Conservation (phyloP, 208 protist species). For the Acanthamoeba divionensis region DNA sequence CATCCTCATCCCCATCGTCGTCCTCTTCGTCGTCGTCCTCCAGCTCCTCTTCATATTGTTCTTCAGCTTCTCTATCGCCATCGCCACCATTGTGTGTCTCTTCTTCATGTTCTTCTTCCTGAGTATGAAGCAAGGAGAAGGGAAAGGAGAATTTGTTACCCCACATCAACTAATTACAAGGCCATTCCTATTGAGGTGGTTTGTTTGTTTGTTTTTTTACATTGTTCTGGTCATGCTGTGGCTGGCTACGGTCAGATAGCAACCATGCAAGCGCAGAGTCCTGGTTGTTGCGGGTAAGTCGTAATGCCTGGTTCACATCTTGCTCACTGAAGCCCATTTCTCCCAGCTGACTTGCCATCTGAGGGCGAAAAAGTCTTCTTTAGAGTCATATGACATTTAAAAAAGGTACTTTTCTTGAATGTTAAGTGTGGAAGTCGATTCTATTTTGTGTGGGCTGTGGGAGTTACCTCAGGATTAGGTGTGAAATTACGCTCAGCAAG, state of each 20-base stretch:
- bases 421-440: not conserved
- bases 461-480: not conserved
- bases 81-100: too few species aligned
- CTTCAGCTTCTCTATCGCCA: not conserved
- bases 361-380: not conserved
- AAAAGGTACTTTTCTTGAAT: not conserved
- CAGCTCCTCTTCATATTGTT: not conserved
- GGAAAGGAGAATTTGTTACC: not conserved
- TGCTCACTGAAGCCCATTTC: slow-evolving; percentile 25
- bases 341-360: not conserved
- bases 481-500: not conserved
- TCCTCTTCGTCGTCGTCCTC: not conserved
- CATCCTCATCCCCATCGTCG: too few species aligned
- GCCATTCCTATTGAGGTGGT: too few species aligned
- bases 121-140: not conserved
- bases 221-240: too few species aligned
- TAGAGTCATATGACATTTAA: not conserved
- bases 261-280: slow-evolving; percentile 16
- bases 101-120: not conserved
- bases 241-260: slow-evolving; percentile 20
- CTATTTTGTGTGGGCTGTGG: too few species aligned
- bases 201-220: too few species aligned
- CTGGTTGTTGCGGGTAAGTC: not conserved
- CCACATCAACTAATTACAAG: too few species aligned
- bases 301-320: not conserved